These are phyloP conservation scores for Alectoria sarmentosa DNA, from an alignment of 495 filamentous ascomycete species.

Conservation along the genomic window DNA sequence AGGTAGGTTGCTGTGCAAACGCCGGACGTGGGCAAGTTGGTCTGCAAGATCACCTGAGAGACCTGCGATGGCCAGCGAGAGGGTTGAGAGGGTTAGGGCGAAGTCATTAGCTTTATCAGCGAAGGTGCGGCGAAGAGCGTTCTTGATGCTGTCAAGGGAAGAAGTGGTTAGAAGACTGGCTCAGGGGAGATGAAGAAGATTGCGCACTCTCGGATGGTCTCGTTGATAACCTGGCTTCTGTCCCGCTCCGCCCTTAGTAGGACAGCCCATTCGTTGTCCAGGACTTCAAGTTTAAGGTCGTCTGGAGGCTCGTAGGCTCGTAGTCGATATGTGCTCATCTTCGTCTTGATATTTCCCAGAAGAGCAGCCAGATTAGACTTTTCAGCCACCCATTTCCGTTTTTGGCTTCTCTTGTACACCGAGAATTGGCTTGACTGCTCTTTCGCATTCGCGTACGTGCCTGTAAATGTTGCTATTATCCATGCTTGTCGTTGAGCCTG, in stretches of 20 bases:
- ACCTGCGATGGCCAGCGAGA: conserved; percentile 86
- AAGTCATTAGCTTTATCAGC: conserved; percentile 98
- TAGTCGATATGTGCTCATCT: conserved; percentile 87
- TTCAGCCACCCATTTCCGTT: conserved; percentile 92
- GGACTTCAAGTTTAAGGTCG: conserved; percentile 67
- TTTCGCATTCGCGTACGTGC: conserved; percentile 91
- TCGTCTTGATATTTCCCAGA: conserved; percentile 98
- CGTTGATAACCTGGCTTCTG: conserved; percentile 88
- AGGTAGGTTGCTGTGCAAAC: conserved; percentile 69
- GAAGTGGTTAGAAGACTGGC: background rate
- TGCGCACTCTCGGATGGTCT: conserved; percentile 81
- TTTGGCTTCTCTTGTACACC: conserved; percentile 77
- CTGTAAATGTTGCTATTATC: conserved; percentile 74
- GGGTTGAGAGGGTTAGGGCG: conserved; percentile 84
- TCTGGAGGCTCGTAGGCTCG: conserved; percentile 83
- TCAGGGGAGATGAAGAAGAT: conserved; percentile 24
- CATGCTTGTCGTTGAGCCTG: conserved; percentile 63
- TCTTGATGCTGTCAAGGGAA: conserved; percentile 64
- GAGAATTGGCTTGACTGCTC: conserved; percentile 74
- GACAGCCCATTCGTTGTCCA: conserved; percentile 74
- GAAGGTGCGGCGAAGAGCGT: conserved; percentile 81
- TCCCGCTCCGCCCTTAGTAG: conserved; percentile 76
- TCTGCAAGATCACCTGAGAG: conserved; percentile 95
- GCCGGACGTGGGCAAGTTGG: conserved; percentile 76
- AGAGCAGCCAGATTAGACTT: conserved; percentile 91